phyloP scores from a whole-genome alignment of 2,329 filamentous ascomycete genomes.

The Penicillium griseofulvum region DNA sequence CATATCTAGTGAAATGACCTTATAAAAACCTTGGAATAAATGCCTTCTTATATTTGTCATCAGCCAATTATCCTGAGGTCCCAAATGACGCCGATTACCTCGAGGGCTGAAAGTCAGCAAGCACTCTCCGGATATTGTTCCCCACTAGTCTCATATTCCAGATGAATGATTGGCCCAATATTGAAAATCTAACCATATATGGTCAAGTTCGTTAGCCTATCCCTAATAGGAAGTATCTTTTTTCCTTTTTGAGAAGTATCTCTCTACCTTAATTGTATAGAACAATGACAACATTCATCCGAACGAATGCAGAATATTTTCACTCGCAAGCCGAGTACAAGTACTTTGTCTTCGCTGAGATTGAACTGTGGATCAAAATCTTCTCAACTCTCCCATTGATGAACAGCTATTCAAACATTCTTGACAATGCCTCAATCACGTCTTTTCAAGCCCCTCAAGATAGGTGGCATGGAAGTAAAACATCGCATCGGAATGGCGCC shows the following conservation, averaged over 20 bases:
- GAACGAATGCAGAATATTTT: background rate
- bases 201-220: background rate
- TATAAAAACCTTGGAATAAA: background rate
- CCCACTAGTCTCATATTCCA: background rate
- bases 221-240: background rate
- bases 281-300: background rate
- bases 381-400: background rate
- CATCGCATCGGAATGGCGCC: conserved; percentile 51
- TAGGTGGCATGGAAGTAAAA: conserved; percentile 17
- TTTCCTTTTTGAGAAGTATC: background rate
- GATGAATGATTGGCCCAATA: background rate
- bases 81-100: background rate
- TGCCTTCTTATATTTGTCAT: background rate
- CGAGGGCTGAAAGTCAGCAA: background rate
- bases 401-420: background rate
- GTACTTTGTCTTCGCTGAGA: background rate
- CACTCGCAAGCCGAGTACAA: background rate
- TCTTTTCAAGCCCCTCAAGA: background rate
- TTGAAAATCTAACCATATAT: background rate
- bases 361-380: too few species aligned
- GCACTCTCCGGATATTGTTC: background rate
- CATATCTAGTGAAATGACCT: background rate
- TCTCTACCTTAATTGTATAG: background rate
- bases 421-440: background rate
- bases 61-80: background rate